Evolutionary conservation across 2,329 filamentous ascomycete genomes (phyloP).

Genomic region (Ophiostoma tasmaniense): DNA sequence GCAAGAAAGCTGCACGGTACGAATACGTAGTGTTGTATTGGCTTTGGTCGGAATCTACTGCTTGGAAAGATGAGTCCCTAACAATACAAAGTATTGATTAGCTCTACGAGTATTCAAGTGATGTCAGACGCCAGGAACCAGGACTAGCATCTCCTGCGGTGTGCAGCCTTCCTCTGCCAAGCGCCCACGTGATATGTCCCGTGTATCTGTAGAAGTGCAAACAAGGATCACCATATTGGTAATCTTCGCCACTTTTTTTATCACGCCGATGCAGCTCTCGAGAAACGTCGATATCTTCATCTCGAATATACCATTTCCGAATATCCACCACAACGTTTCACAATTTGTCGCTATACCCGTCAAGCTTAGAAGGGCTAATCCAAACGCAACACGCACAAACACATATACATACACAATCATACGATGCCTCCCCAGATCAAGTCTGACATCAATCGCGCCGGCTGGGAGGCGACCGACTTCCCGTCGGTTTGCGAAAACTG

Average conservation of each 20-base stretch:
- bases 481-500: constrained; percentile 87
- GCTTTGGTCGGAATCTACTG: not conserved
- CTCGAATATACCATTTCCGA: not conserved
- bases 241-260: constrained; percentile 9
- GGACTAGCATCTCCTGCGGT: not conserved
- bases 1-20: not conserved
- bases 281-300: not conserved
- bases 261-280: not conserved
- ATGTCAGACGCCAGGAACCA: not conserved
- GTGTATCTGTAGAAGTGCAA: not conserved
- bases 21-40: not conserved
- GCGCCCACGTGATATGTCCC: not conserved
- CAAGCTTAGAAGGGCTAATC: not conserved
- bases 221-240: not conserved
- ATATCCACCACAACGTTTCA: not conserved
- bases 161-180: not conserved
- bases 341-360: not conserved
- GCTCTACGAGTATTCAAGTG: not conserved
- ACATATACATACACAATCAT: not conserved
- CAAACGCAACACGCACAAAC: not conserved
- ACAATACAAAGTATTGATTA: not conserved
- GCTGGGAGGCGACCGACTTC: constrained; percentile 91
- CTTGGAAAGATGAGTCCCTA: not conserved
- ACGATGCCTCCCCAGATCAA: constrained; percentile 76
- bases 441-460: constrained; percentile 87